Evolutionary conservation across 331 rosid species (phyloP), one percentile per base, ranked within the genome.

Genomic region (Phaseolus coccineus): DNA sequence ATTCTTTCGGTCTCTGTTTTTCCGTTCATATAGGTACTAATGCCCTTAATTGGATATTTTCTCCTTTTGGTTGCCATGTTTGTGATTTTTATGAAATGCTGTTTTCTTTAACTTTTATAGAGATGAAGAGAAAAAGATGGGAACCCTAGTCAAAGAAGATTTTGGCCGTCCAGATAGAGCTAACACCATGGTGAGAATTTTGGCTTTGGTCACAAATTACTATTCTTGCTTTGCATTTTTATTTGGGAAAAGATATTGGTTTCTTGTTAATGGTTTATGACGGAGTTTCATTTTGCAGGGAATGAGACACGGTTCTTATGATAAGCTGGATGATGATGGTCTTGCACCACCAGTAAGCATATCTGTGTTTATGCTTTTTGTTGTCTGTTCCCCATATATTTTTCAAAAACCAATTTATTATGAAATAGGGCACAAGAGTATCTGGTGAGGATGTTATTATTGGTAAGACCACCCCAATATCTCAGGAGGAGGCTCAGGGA

Each of bases 71-170:
- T 63, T 57, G 55, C 9, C 4, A 12, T 40, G 40, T 62, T 63
- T 58, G 25, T 53, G 51, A 22, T 12, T 69, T 76, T 66, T 25
- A 46, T 68, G 64, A 44, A 52, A 8, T 58, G 62, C 25, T 62
- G 9, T 46, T 14, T 37, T 73, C 19, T 48, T 42, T 80, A 59
- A 52, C 9, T 66, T 47, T 59, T 56, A 71, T 80, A 96, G 99
- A 74, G 99, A 96, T 25, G 99, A 96, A 85, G 99, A 96, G 88
- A 96, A 96, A 86, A 96, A 96, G 86, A 96, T 96, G 99, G 99
- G 99, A 59, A 96, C 99, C 71, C 91, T 96, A 30, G 99, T 96
- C 78, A 96, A 96, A 87, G 99, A 96, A 86, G 99, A 93, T 87
- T 96, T 96, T 80, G 97, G 98, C 40, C 96, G 99, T 56, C 99